Evolutionary conservation across 2,329 filamentous ascomycete genomes (phyloP), one percentile per base, ranked within the genome.

Genomic region (Stagonosporopsis chrysanthemi): DNA sequence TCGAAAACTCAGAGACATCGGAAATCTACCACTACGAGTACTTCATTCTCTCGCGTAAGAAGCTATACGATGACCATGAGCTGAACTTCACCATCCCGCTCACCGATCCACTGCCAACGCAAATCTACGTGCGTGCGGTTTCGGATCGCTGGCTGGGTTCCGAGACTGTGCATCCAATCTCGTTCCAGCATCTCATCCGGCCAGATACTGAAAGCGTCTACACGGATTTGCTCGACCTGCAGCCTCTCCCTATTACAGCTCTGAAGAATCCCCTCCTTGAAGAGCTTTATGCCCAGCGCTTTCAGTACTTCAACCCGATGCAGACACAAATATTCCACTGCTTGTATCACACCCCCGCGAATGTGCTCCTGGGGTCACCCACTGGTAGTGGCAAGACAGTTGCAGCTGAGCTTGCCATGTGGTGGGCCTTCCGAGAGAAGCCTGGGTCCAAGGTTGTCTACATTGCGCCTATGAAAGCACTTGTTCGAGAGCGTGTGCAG

Each of bases 301-400:
- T 99, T 76, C 89, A 95, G 63, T 99, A 89, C 77, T 99, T 99
- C 83, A 99, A 99, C 72, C 95, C 95, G 0, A 98, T 99, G 96
- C 95, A 99, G 77, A 98, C 95, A 0, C 95, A 99, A 71, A 92
- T 99, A 48, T 99, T 99, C 78, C 95, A 99, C 71, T 94, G 92
- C 14, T 84, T 99, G 31, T 99, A 99, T 65, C 90, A 98, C 73
- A 97, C 95, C 0, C 78, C 90, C 7, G 89, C 91, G 42, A 99
- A 99, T 71, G 93, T 99, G 4, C 84, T 99, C 3, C 84, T 99
- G 8, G 95, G 96, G 7, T 98, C 95, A 2, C 96, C 95, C 0
- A 99, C 96, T 0, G 95, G 95, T 56, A 97, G 92, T 82, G 95
- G 95, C 56, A 99, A 99, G 81, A 99, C 96, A 0, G 90, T 99